Evolutionary conservation across 768 basidiomycete genomes (phyloP).

Genomic region (Lentinula lateritia): DNA sequence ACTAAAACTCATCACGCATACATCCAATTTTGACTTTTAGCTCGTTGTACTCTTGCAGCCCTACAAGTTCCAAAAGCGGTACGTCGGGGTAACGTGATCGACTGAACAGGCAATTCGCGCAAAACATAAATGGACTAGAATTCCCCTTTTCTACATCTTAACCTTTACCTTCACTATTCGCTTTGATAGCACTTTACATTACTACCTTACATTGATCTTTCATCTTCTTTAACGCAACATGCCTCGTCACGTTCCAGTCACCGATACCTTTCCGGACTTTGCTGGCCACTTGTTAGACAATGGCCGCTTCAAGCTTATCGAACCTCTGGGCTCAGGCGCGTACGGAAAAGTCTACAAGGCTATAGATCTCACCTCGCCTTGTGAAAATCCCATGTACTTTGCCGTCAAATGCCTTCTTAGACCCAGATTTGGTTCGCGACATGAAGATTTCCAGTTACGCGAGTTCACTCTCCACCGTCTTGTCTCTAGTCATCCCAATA

Average conservation of each 20-base stretch:
- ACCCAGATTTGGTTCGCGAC: constrained; percentile 45
- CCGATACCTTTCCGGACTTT: constrained; percentile 45
- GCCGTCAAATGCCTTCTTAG: constrained; percentile 77
- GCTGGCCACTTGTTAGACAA: constrained; percentile 46
- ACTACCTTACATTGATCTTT: constrained; percentile 1
- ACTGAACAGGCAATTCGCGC: neutral
- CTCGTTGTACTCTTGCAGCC: no score
- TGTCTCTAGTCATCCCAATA: constrained; percentile 51
- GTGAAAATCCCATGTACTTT: constrained; percentile 36
- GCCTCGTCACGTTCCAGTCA: constrained; percentile 30
- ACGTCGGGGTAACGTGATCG: neutral
- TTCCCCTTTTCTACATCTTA: constrained; percentile 12
- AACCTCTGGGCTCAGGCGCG: constrained; percentile 66
- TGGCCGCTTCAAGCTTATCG: constrained; percentile 55
- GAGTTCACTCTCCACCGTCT: constrained; percentile 59
- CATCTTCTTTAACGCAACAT: constrained; percentile 18
- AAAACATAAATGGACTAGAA: constrained; percentile 4
- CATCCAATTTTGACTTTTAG: no score
- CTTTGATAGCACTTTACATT: constrained; percentile 11
- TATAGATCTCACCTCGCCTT: constrained; percentile 39
- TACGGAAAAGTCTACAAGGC: constrained; percentile 79
- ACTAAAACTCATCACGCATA: no score
- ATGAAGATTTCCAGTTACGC: constrained; percentile 55
- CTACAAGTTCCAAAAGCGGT: neutral
- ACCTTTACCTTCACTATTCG: constrained; percentile 11